Evolutionary conservation across 139 green algal genomes (phyloP).

Genomic region (Micractinium sp.): DNA sequence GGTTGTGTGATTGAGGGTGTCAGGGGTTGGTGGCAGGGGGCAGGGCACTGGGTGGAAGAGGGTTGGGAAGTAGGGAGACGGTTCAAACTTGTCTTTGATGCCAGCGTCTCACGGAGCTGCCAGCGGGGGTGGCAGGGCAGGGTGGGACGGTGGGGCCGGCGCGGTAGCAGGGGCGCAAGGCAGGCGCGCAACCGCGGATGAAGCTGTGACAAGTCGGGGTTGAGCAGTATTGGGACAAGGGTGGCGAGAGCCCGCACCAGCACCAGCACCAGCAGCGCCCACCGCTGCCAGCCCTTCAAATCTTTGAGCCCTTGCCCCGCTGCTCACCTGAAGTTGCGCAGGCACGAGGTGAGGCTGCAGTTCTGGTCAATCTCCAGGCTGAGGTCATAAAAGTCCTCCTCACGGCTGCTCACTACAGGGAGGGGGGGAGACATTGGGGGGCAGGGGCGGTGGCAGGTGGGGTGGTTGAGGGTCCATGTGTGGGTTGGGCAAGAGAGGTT

Average conservation of each 20-base stretch:
- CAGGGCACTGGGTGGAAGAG: not conserved
- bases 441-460: too few relatives aligned
- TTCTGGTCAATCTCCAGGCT: slow-evolving; percentile 96
- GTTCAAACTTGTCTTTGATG: not conserved
- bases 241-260: not conserved
- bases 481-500: too few relatives aligned
- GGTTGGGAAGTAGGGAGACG: not conserved
- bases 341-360: slow-evolving; percentile 83
- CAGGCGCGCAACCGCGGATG: not conserved
- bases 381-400: slow-evolving; percentile 97
- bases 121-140: not conserved
- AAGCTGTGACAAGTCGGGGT: not conserved
- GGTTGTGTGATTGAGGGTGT: not conserved
- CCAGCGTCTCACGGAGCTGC: not conserved
- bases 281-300: not conserved
- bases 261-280: not conserved
- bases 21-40: not conserved
- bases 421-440: too few relatives aligned
- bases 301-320: not conserved
- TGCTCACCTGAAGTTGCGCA: slow-evolving; percentile 88
- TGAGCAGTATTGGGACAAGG: not conserved
- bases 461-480: too few relatives aligned
- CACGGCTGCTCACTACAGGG: slow-evolving; percentile 52
- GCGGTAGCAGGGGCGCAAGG: not conserved
- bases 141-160: not conserved